phyloP scores from a whole-genome alignment of 1,284 basidiomycete genomes.

The Fomitopsis betulina region DNA sequence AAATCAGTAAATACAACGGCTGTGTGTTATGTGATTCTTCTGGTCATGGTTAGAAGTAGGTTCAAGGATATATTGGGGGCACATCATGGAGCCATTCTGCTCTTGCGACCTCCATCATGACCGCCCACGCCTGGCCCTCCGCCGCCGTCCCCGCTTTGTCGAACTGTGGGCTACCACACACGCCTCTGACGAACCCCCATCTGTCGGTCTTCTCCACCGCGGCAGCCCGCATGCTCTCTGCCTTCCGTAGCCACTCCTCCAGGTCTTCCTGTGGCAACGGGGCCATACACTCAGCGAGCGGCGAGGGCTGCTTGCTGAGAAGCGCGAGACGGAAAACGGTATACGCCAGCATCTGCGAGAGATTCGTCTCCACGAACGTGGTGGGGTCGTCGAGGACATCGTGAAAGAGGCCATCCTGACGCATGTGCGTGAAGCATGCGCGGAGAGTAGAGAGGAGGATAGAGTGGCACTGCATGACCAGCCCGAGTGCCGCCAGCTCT shows the following conservation, averaged over 20 bases:
- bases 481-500: constrained; percentile 3
- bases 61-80: too few species aligned
- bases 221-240: constrained; percentile 14
- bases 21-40: too few species aligned
- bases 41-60: too few species aligned
- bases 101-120: constrained; percentile 19
- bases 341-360: constrained; percentile 22
- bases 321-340: constrained; percentile 20
- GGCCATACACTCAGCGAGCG: neutral
- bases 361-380: constrained; percentile 23
- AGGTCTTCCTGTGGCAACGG: neutral
- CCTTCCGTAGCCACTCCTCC: constrained; percentile 11
- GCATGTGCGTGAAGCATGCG: constrained; percentile 16
- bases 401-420: constrained; percentile 18
- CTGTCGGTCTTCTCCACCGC: constrained; percentile 17
- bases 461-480: constrained; percentile 7
- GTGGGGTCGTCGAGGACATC: constrained; percentile 20
- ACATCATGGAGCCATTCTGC: constrained; percentile 7
- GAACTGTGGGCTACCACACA: constrained; percentile 23
- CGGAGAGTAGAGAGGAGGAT: constrained; percentile 16
- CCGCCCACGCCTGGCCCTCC: constrained; percentile 22
- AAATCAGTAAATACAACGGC: too few species aligned
- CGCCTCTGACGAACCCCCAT: constrained; percentile 22
- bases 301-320: constrained; percentile 5
- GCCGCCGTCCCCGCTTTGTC: constrained; percentile 19